These are phyloP conservation scores for Priceomyces melissophilus DNA, from an alignment of 805 yeast species.

Conservation along the genomic window DNA sequence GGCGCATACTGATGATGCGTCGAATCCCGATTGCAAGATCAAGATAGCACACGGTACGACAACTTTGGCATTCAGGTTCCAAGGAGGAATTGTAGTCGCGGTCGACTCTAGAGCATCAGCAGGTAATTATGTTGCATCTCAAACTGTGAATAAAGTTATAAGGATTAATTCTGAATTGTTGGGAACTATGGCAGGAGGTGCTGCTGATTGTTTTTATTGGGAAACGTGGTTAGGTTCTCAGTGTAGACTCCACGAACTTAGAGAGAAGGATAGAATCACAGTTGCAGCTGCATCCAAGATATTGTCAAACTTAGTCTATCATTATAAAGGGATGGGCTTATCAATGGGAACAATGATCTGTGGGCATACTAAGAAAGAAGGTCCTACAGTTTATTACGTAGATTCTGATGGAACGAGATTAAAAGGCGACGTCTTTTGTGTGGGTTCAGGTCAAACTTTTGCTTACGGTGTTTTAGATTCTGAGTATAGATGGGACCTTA, in stretches of 20 bases:
- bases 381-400: constrained; percentile 92
- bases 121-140: constrained; percentile 97
- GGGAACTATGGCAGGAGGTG: constrained; percentile 99
- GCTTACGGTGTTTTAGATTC: constrained; percentile 98
- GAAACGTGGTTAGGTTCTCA: constrained; percentile 98
- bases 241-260: constrained; percentile 89
- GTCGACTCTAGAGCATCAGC: constrained; percentile 98
- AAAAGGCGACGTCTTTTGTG: constrained; percentile 93
- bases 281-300: constrained; percentile 97
- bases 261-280: constrained; percentile 91
- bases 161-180: constrained; percentile 91
- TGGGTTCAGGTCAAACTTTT: constrained; percentile 98
- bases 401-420: constrained; percentile 96
- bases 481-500: constrained; percentile 85
- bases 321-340: constrained; percentile 96
- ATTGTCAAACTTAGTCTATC: constrained; percentile 82
- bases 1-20: constrained; percentile 96
- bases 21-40: constrained; percentile 90
- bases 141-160: constrained; percentile 95
- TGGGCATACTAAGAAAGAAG: constrained; percentile 93
- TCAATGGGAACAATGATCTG: constrained; percentile 99
- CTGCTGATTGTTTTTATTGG: constrained; percentile 99
- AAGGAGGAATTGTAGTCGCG: constrained; percentile 93
- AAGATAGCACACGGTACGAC: constrained; percentile 99
- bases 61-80: constrained; percentile 91